Conservation (phyloP, 108 stramenopile genomes). For the Fragilariopsis cylindrus region DNA sequence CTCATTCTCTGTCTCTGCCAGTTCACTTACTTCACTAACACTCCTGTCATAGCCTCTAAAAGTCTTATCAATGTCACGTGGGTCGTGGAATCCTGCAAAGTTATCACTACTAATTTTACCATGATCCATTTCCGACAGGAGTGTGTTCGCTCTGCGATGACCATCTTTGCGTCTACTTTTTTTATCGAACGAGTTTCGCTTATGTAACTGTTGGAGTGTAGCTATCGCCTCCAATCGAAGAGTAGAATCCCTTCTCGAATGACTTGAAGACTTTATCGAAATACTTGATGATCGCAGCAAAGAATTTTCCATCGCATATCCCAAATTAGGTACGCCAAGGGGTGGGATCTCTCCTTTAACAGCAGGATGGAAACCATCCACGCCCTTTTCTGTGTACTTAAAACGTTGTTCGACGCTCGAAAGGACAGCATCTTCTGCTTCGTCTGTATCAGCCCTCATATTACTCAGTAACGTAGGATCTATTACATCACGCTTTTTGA, state of each 20-base stretch:
- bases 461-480: neutral
- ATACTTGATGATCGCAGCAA: neutral
- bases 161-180: neutral
- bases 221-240: no score
- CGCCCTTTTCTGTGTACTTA: neutral
- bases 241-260: no score
- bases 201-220: neutral
- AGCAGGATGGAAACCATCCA: constrained; percentile 34
- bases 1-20: no score
- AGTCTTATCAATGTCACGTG: no score
- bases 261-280: no score
- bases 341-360: constrained; percentile 27
- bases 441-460: neutral
- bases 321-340: constrained; percentile 19
- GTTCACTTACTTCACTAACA: no score
- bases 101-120: neutral
- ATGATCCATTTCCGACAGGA: constrained; percentile 19
- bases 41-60: no score
- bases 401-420: constrained; percentile 27
- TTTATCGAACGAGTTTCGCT: neutral
- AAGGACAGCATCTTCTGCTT: constrained; percentile 29
- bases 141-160: constrained; percentile 18
- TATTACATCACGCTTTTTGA: no score
- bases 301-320: constrained; percentile 4
- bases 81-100: neutral